Evolutionary conservation across 306 rosid species (phyloP).

Genomic region (Abrus precatorius): DNA sequence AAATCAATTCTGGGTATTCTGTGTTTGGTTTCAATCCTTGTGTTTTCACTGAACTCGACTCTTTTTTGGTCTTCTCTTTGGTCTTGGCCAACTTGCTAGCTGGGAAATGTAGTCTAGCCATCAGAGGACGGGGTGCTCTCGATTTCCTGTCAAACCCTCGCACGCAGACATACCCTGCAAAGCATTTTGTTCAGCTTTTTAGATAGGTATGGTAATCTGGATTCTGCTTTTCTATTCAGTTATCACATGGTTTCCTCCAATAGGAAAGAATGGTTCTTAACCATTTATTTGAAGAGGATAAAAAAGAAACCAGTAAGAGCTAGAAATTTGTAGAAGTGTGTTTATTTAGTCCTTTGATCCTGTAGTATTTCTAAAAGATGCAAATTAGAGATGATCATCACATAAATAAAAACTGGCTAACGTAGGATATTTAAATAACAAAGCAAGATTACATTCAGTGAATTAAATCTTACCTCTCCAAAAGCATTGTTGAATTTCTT

Average conservation of each 20-base stretch:
- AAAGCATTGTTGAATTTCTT: conserved; percentile 86
- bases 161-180: conserved; percentile 89
- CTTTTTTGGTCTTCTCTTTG: conserved; percentile 51
- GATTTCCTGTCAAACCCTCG: conserved; percentile 80
- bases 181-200: conserved; percentile 31
- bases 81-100: conserved; percentile 71
- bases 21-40: conserved; percentile 16
- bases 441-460: conserved; percentile 37
- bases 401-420: background rate
- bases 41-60: conserved; percentile 35
- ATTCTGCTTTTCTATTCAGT: conserved; percentile 27
- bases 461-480: conserved; percentile 79
- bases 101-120: conserved; percentile 83
- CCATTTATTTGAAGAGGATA: conserved; percentile 1
- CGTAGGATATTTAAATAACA: conserved; percentile 18
- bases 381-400: conserved; percentile 17
- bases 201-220: background rate
- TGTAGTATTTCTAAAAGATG: conserved; percentile 8
- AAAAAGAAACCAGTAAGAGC: background rate
- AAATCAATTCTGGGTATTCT: conserved; percentile 40
- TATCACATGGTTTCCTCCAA: conserved; percentile 4
- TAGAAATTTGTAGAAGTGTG: background rate
- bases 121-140: conserved; percentile 83
- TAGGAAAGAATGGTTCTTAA: conserved; percentile 14
- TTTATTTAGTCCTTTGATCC: conserved; percentile 26